Evolutionary conservation across 202 grass and related monocot genomes (phyloP), one percentile per base, ranked within the genome.

Genomic region (Sporobolus alterniflorus): DNA sequence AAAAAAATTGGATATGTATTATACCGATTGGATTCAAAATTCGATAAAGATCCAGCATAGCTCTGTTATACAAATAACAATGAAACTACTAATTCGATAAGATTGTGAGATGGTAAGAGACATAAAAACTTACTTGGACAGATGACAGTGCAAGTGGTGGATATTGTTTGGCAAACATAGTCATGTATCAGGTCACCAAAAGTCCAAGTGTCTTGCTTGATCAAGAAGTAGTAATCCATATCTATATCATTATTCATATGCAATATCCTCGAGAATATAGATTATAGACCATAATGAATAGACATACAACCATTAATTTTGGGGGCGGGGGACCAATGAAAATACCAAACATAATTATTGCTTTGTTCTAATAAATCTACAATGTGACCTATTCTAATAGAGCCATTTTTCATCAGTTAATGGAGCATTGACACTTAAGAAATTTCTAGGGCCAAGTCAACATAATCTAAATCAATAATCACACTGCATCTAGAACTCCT

Each of bases 211-310:
- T 39, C 36, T 39, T 39, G 36, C 75, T 79, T 79, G 44, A 79
- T 40, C 39, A 83, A 69, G 32, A 86, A 77, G 67, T 67, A 82
- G 77, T n/a, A 41, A 40, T 73, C 60, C 67, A 62, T 68, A 52
- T 51, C 41, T 68, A 49, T 33, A 34, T 51, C 33, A 33, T 66
- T 30, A 77, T 32, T 62, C 63, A 59, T 81, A 52, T 30, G 39
- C 87, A 7, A 47, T 39, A 73, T 71, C 29, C 34, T 69, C 59
- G 34, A 29, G 36, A 11, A 11, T n/a, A n/a, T 43, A 69, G 50
- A 8, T 33, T 66, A 48, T 28, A 80, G 77, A 7, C 34, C 33
- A 52, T 72, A 36, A 72, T 64, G 43, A 31, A 79, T 20, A 63
- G 32, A 52, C 69, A 30, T 49, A 24, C 21, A 28, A 26, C 62